Evolutionary conservation across 2,329 filamentous ascomycete species (phyloP), one percentile per base, ranked within the genome.

Genomic region (Mycosphaerella sp.): DNA sequence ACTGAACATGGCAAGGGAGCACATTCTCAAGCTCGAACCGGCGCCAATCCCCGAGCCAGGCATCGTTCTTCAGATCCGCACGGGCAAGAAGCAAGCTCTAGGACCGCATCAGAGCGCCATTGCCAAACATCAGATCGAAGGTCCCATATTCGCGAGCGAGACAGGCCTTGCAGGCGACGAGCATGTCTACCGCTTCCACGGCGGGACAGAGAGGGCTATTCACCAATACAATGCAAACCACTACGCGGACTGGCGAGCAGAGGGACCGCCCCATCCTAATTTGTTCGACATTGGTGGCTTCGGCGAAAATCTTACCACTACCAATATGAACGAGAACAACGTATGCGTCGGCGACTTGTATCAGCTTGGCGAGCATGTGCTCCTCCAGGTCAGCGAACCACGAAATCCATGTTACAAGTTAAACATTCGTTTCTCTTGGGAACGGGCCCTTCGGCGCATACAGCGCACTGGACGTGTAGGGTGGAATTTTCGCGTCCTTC

Each of bases 371-470:
- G 64, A 71, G 6, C 68, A 71, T 2, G 71, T 78, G 0, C 50
- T 79, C 2, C 70, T 82, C 0, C 75, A 84, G 58, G 76, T 83
- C 35, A 78, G 75, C 58, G 66, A 82, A 10, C 81, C 80, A 0
- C 73, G 81, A 9, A 78, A 81, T 63, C 81, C 80, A 3, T 84
- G 81, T 68, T 84, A 79, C 70, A 84, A 84, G 64, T 73, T 84
- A 12, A 83, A 83, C 61, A 78, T 82, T 59, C 77, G 80, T 2
- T 84, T 84, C 62, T 17, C 53, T 17, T 57, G 54, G 54, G 17
- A 47, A 6, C 35, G 46, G 18, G 54, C 44, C 1, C 35, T 57
- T 5, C 50, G 50, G 14, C 51, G 52, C 17, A 49, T 53, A 2
- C 46, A 51, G 16, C 49, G 49, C 5, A 57, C 54, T 3, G 54